phyloP scores from a whole-genome alignment of 306 rosid genomes.

The Sechiopsis laciniata region DNA sequence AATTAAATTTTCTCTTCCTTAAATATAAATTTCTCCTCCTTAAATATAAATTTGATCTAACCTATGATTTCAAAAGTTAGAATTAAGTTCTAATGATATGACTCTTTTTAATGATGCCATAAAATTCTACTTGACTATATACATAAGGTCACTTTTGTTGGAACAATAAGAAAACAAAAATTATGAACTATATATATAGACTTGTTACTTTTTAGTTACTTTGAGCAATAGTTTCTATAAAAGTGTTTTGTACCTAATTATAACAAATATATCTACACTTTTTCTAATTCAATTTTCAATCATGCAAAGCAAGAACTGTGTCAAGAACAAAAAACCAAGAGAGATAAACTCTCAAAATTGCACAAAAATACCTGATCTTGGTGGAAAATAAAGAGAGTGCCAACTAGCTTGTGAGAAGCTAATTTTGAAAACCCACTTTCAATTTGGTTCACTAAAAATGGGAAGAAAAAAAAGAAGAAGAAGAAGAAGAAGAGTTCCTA shows the following conservation, averaged over 20 bases:
- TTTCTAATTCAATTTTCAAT: neutral
- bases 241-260: neutral
- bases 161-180: no score
- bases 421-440: conserved; percentile 12
- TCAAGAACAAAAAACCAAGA: neutral
- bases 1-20: no score
- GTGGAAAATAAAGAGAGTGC: conserved; percentile 9
- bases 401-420: conserved; percentile 12
- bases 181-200: no score
- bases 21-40: no score
- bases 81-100: no score
- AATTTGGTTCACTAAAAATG: conserved; percentile 6
- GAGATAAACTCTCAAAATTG: neutral
- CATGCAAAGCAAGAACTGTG: neutral
- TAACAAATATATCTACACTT: neutral
- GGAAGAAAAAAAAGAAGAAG: neutral
- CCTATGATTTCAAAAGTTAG: no score
- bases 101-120: no score
- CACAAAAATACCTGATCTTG: neutral
- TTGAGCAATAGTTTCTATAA: neutral
- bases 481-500: neutral
- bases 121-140: no score
- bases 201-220: no score
- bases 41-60: no score
- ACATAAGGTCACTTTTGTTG: no score